phyloP scores from a whole-genome alignment of 2,329 filamentous ascomycete species.

The Lachnellula suecica region DNA sequence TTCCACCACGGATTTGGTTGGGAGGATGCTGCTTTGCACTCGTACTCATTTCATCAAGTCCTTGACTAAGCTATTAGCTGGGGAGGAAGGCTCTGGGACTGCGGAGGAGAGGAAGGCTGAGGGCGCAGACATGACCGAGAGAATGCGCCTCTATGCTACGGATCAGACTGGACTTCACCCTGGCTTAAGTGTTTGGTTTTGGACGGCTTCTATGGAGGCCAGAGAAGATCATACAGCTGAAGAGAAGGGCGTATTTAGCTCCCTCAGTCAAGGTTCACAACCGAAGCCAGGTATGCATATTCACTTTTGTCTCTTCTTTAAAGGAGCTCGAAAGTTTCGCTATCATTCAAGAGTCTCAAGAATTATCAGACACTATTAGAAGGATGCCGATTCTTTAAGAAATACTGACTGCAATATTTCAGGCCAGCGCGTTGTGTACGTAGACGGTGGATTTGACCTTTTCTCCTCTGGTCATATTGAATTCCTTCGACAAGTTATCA shows the following conservation, averaged over 20 bases:
- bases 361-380: no score
- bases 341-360: no score
- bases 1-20: slow-evolving; percentile 96
- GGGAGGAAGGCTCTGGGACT: slow-evolving; percentile 70
- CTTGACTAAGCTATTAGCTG: slow-evolving; percentile 65
- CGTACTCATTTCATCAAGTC: slow-evolving; percentile 89
- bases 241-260: slow-evolving; percentile 64
- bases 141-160: slow-evolving; percentile 83
- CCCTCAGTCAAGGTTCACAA: slow-evolving; percentile 68
- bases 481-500: slow-evolving; percentile 77
- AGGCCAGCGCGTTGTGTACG: slow-evolving; percentile 91
- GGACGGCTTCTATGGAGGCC: slow-evolving; percentile 53
- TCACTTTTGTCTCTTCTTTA: no score
- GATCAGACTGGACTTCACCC: slow-evolving; percentile 78
- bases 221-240: slow-evolving; percentile 41
- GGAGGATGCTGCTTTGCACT: slow-evolving; percentile 96
- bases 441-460: slow-evolving; percentile 94
- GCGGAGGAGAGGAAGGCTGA: slow-evolving; percentile 63
- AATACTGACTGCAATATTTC: no score
- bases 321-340: no score
- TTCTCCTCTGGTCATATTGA: slow-evolving; percentile 98
- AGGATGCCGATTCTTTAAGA: no score
- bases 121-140: slow-evolving; percentile 69
- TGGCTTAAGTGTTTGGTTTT: slow-evolving; percentile 84
- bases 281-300: slow-evolving; percentile 71